Base-by-base conservation (phyloP, 2,329 filamentous ascomycete genomes). In the Sporothrix pseudoabietina region DNA sequence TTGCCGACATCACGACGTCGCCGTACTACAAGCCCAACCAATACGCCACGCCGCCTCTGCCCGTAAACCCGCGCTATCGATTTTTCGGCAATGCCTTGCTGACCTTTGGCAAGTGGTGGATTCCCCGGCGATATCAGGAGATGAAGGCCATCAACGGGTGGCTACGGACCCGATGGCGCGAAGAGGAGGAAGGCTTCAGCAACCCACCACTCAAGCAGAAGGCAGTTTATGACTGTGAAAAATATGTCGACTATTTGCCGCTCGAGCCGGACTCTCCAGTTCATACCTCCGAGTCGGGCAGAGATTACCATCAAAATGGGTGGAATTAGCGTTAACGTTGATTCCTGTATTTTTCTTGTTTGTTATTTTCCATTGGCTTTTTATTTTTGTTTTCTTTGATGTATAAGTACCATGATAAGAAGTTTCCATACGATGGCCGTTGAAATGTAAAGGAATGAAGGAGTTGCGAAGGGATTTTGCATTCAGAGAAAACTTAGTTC, bases 181-280 rank as follows among this genome's bases (percentile, higher is more conserved):
- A 65, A 47, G 35, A 65, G 35, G 61, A 65, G 39, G 3, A 7
- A 44, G 61, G 61, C 61, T 65, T 65, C 39, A 9, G 35, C 16
- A 65, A 65, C 26, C 61, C 61, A 26, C 39, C 61, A 12, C 61
- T 19, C 32, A 5, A 26, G 16, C 7, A 22, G 39, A 65, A 65
- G 32, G 39, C 14, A 44, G 6, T 22, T 26, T 44, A 26, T 12
- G 61, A 65, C 39, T 22, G 19, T 3, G 19, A 19, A 22, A 44
- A 22, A 22, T 47, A 47, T 26, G 3, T 26, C 19, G 39, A 22
- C 6, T 44, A 44, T 26, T 7, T 65, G 16, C 35, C 61, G n/a
- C 39, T 65, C n/a, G 61, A 65, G 59, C 59, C 59, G 7, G 61
- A 65, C 61, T 65, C 61, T 7, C 61, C 61, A 44, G 16, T 39